Evolutionary conservation across 2,329 filamentous ascomycete genomes (phyloP), one percentile per base, ranked within the genome.

Genomic region (Botrytis medusae): DNA sequence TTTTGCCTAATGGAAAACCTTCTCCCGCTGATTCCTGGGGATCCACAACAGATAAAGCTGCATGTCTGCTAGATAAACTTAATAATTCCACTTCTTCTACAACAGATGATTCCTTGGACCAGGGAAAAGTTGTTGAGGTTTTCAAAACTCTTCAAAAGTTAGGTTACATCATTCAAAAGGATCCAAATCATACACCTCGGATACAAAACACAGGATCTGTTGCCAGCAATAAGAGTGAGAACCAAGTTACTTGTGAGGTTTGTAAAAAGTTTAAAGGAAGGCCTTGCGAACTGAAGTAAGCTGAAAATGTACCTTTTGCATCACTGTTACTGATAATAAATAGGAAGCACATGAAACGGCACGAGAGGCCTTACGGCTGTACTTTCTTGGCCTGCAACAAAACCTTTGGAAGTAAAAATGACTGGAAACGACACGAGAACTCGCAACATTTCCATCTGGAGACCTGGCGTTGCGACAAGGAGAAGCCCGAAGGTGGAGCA

Each of bases 351-450:
- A 85, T 89, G 81, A 95, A 94, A 80, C 89, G 94, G 1, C 95
- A 98, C 81, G 86, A 88, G 12, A 90, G 90, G 76, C 95, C 94
- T 0, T 97, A 95, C 75, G 90, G 90, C 20, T 98, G 95, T 81
- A 97, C 94, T 0, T 92, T 90, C 76, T 82, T 85, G 14, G 82
- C 84, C 44, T 97, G 95, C 79, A 81, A 83, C 67, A 94, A 93
- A 79, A 85, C 81, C 0, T 97, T 97, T 77, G 95, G 95, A n/a
- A 95, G 92, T 81, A 97, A 97, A 80, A 95, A 94, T 74, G 95
- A 98, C 82, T 98, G 90, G 95, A 97, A 97, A 80, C 89, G 95
- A 1, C 95, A 98, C 79, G 95, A 98, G 79, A 92, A 90, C 76
- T 90, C 88, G 25, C 92, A 95, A 79, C 94, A 97, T 80, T 89